phyloP scores from a whole-genome alignment of 2,329 filamentous ascomycete species.

The Helotiales sp. region DNA sequence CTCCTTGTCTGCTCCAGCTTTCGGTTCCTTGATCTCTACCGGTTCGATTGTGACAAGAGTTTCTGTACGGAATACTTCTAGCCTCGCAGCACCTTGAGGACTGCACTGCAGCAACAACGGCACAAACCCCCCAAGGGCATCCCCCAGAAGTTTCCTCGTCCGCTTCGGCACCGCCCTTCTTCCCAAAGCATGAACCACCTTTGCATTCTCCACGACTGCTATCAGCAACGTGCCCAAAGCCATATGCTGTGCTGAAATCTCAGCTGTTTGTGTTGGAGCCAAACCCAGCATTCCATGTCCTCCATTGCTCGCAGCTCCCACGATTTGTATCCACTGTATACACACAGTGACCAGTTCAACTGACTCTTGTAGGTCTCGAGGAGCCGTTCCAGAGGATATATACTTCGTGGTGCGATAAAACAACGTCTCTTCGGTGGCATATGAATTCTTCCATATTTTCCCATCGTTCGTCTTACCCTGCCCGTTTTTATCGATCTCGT shows the following conservation, averaged over 20 bases:
- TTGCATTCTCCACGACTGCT: constrained; percentile 63
- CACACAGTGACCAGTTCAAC: constrained; percentile 56
- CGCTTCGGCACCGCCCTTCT: constrained; percentile 57
- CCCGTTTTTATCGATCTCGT: constrained; percentile 31
- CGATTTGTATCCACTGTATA: constrained; percentile 63
- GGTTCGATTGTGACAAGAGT: constrained; percentile 62
- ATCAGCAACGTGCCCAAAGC: constrained; percentile 68
- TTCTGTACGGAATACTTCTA: constrained; percentile 63
- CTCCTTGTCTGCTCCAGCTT: constrained; percentile 51
- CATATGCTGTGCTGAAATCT: constrained; percentile 66
- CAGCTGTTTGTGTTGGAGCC: constrained; percentile 51
- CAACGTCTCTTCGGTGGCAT: constrained; percentile 47
- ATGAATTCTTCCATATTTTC: constrained; percentile 60
- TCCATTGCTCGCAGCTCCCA: constrained; percentile 55
- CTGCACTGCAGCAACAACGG: constrained; percentile 61
- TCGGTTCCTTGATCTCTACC: constrained; percentile 54
- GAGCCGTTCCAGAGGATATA: constrained; percentile 53
- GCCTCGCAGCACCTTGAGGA: constrained; percentile 52
- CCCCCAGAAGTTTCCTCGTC: constrained; percentile 50
- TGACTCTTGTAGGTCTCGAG: constrained; percentile 54
- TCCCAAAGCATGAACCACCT: constrained; percentile 58
- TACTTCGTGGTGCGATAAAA: constrained; percentile 42
- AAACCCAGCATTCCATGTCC: constrained; percentile 51
- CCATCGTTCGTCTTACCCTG: constrained; percentile 24
- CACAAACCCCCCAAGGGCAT: constrained; percentile 59